Base-by-base conservation (phyloP, 2,329 filamentous ascomycete species). In the Nectriaceae sp. region DNA sequence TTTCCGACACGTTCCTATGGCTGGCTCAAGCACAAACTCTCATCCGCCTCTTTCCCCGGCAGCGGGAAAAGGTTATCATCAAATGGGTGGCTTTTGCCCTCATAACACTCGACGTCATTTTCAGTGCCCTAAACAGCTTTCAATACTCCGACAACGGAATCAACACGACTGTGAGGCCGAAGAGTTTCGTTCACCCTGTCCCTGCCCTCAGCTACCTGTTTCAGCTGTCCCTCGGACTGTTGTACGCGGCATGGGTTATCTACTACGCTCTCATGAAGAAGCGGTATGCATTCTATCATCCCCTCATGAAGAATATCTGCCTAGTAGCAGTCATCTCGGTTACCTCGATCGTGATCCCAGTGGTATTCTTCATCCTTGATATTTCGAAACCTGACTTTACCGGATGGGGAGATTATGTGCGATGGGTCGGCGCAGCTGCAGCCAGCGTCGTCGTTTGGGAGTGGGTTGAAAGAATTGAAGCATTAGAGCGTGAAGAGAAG, bases 381-480 rank as follows among this genome's bases (percentile, higher is more conserved):
- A 91, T 97, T 41, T 87, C 87, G 8, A 87, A 93, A 61, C 87
- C 90, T 21, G 85, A 90, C 52, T 87, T 96, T 52, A 89, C 89
- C 33, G 90, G 88, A 8, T 97, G 92, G 92, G 92, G 92, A 64
- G 92, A 96, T 64, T 97, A 96, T 64, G 92, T 96, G 39, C 80
- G 91, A 62, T 97, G 92, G 92, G 92, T 96, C n/a, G 92, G 92
- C 40, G 91, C 91, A 1, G 91, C 92, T 0, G 91, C 91, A 2
- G 92, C 92, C 21, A 96, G 90, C 70, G 92, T 96, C n/a, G 89
- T 96, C 19, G 92, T 97, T 2, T 97, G 92, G 92, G 92, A 97
- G 69, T 97, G 92, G 92, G 92, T 97, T 3, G 92, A 97, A 69
- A 82, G 92, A 21, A 97, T 97, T 41, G 92, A 97, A 67, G 90